phyloP scores from a whole-genome alignment of 192 early-diverging fungal genomes.

The Coemansia sp. region DNA sequence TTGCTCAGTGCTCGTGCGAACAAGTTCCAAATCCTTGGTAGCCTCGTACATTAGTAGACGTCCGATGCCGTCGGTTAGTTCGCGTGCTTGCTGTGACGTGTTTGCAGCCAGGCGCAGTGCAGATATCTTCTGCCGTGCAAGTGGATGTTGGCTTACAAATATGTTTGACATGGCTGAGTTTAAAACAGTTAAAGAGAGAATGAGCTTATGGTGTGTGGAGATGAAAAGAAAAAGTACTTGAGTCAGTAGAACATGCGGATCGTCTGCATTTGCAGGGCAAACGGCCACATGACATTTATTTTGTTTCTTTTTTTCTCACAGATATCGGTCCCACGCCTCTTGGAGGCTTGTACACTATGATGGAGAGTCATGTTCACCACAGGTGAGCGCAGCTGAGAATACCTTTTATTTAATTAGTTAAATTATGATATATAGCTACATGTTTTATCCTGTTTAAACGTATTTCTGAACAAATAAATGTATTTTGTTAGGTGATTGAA shows the following conservation, averaged over 20 bases:
- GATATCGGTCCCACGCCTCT: no score
- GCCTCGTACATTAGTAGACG: conserved; percentile 66
- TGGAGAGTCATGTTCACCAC: no score
- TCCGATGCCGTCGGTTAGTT: conserved; percentile 57
- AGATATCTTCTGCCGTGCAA: conserved; percentile 61
- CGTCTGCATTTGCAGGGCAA: no score
- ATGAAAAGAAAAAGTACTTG: background rate
- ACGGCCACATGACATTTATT: no score
- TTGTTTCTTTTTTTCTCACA: no score
- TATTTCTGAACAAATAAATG: no score
- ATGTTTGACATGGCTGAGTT: conserved; percentile 26
- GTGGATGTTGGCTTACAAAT: conserved; percentile 57
- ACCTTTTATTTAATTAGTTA: no score
- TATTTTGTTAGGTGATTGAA: no score
- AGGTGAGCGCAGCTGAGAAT: no score
- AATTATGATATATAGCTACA: no score
- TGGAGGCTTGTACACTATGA: no score
- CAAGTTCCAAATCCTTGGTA: conserved; percentile 50
- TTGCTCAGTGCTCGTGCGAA: conserved; percentile 21
- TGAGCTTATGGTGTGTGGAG: background rate
- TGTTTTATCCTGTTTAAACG: no score
- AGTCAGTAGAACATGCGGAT: background rate
- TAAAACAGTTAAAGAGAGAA: background rate
- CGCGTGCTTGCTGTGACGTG: conserved; percentile 55
- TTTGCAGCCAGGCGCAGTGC: conserved; percentile 56